Evolutionary conservation across 1,284 basidiomycete species (phyloP).

Genomic region (Cutaneotrichosporon cyanovorans): DNA sequence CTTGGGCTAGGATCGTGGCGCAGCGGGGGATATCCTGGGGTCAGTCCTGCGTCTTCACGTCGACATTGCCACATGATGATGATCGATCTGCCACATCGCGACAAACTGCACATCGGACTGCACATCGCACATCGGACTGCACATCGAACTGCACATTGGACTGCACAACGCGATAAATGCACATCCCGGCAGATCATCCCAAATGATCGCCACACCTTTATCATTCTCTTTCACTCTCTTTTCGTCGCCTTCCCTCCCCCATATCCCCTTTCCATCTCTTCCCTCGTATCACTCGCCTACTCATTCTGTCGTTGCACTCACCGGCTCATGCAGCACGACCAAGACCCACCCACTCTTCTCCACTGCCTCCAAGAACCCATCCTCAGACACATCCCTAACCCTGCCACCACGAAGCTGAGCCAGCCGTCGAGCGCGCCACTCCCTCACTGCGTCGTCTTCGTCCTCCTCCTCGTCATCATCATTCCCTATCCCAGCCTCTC

Average conservation of each 20-base stretch:
- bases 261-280: neutral
- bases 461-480: conserved; percentile 13
- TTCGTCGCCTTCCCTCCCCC: neutral
- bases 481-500: neutral
- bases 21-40: conserved; percentile 39
- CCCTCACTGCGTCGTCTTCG: conserved; percentile 13
- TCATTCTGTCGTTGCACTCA: no score
- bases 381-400: conserved; percentile 34
- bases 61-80: no score
- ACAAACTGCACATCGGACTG: no score
- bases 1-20: conserved; percentile 19
- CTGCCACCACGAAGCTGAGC: conserved; percentile 18
- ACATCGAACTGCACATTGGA: no score
- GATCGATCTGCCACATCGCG: no score
- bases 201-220: no score
- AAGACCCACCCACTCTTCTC: conserved; percentile 38
- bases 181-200: neutral
- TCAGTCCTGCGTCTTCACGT: no score
- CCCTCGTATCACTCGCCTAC: neutral
- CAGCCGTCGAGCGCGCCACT: conserved; percentile 5
- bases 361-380: conserved; percentile 34
- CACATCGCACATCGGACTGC: conserved; percentile 22
- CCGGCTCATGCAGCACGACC: conserved; percentile 42
- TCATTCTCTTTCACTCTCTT: no score
- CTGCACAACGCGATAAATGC: no score